These are phyloP conservation scores for Dendrocalamus sinicus DNA, from an alignment of 176 grass and related monocot species.

Conservation along the genomic window DNA sequence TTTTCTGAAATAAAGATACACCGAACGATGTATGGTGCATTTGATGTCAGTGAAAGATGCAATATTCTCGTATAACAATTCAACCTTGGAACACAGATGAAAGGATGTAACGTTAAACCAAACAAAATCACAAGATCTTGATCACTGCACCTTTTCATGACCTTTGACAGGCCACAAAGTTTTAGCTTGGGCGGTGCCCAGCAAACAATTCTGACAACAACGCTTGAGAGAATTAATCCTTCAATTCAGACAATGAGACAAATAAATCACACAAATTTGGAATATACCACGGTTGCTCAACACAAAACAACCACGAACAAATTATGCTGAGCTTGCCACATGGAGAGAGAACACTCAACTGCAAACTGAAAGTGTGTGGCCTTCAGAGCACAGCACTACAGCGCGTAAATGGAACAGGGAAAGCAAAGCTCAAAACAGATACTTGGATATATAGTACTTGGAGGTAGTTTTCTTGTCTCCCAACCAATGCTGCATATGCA, in stretches of 20 bases:
- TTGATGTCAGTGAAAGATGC: slow-evolving; percentile 4
- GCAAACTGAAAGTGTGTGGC: not conserved
- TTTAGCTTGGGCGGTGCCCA: not conserved
- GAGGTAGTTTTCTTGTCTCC: slow-evolving; percentile 52
- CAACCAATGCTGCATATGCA: slow-evolving; percentile 94
- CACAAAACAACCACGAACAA: not conserved
- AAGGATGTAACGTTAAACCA: not conserved
- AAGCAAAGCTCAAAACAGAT: slow-evolving; percentile 60
- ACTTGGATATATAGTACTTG: slow-evolving; percentile 66
- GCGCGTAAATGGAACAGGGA: not conserved
- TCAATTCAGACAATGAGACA: not conserved
- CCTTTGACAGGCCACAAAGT: not conserved
- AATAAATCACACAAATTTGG: not conserved
- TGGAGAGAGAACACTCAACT: not conserved
- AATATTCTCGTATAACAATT: not conserved
- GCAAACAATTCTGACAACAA: slow-evolving; percentile 5
- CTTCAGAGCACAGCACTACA: not conserved
- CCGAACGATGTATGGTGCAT: not conserved
- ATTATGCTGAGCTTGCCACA: not conserved
- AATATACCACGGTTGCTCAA: not conserved
- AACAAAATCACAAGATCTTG: not conserved
- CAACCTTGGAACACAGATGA: not conserved
- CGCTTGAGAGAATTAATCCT: not conserved
- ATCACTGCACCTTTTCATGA: not conserved
- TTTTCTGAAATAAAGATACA: not conserved